Evolutionary conservation across 164 flowering plant genomes (phyloP), one percentile per base, ranked within the genome.

Genomic region (Stephania cephalantha): DNA sequence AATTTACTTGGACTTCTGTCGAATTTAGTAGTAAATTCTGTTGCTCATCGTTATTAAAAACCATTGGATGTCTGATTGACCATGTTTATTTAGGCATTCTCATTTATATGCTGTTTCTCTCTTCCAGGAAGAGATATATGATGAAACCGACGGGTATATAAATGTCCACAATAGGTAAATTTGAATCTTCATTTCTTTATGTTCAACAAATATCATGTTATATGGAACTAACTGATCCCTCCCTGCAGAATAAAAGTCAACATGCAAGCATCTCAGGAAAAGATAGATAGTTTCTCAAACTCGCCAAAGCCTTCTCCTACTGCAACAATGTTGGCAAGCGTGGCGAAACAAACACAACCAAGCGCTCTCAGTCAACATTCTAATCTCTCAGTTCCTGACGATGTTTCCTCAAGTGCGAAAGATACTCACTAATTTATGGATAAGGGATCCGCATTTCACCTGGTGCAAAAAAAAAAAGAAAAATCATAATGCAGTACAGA

Each of bases 121-220:
- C 46, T 79, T 18, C 20, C 92, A 94, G 97, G 98, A 94, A 87
- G 98, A 94, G 87, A 94, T 94, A 82, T 73, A 92, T 83, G 98
- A 94, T 76, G 98, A 94, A 80, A 92, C 97, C 11, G 98, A 94
- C 84, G 97, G 91, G 81, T 94, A 92, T 67, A 90, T 94, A 65
- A 89, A 94, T 75, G 89, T 92, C 73, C 97, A 92, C 80, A 94
- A 94, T 83, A 90, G 93, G 98, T 94, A 85, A 79, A 52, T 0
- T 29, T 64, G 2, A 50, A 70, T 1, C 58, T 58, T 58, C 65
- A 58, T 58, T 58, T 58, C n/a, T 15, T 58, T 35, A 35, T 35
- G 42, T 2, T 35, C 42, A 35, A 35, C 65, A 5, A 17, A 58
- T 58, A 17, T 10, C n/a, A 17, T 1, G 65, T 58, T 4, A 58